A percentile compares a stretch with the other conserved stretches of the same genome.
phyloP scores from a whole-genome alignment of 768 basidiomycete genomes.

The Boletus pseudo-olivaceus region DNA sequence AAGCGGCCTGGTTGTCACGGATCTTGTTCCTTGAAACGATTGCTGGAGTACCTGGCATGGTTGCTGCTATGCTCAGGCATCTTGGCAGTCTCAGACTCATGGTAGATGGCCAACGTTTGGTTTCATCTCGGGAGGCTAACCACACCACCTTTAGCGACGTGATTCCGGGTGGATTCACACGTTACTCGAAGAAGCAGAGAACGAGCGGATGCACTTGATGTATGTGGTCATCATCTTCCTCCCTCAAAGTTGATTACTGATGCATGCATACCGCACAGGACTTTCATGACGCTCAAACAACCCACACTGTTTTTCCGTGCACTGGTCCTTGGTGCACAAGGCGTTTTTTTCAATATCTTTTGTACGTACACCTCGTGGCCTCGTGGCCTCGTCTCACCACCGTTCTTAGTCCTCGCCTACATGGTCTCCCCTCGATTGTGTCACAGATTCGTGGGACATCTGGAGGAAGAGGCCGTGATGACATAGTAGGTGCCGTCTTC shows the following conservation, averaged over 20 bases:
- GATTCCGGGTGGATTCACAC: conserved; percentile 87
- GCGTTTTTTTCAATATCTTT: conserved; percentile 86
- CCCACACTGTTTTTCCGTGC: conserved; percentile 80
- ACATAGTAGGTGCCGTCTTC: conserved; percentile 66
- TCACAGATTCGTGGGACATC: conserved; percentile 88
- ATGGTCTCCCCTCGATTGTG: conserved; percentile 69
- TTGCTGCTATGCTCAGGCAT: conserved; percentile 85
- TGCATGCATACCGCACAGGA: conserved; percentile 46
- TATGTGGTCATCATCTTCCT: conserved; percentile 25
- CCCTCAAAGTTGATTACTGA: conserved; percentile 9
- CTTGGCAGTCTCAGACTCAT: conserved; percentile 84
- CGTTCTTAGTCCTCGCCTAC: conserved; percentile 64
- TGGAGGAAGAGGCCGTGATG: conserved; percentile 93
- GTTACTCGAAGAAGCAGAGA: conserved; percentile 90
- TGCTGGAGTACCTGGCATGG: conserved; percentile 96
- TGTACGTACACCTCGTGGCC: conserved; percentile 45
- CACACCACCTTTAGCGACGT: conserved; percentile 36
- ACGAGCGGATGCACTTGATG: conserved; percentile 96
- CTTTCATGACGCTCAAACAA: conserved; percentile 89
- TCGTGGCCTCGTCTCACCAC: conserved; percentile 13
- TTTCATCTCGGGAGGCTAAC: conserved; percentile 7
- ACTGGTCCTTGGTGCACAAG: conserved; percentile 86
- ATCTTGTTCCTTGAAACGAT: conserved; percentile 80
- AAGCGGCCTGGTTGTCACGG: conserved; percentile 70
- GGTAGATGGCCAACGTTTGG: conserved; percentile 41